Percentiles rank a stretch among this genome's conserved stretches.
Evolutionary conservation across 2,329 filamentous ascomycete genomes (phyloP).

Genomic region (Nectriaceae sp.): DNA sequence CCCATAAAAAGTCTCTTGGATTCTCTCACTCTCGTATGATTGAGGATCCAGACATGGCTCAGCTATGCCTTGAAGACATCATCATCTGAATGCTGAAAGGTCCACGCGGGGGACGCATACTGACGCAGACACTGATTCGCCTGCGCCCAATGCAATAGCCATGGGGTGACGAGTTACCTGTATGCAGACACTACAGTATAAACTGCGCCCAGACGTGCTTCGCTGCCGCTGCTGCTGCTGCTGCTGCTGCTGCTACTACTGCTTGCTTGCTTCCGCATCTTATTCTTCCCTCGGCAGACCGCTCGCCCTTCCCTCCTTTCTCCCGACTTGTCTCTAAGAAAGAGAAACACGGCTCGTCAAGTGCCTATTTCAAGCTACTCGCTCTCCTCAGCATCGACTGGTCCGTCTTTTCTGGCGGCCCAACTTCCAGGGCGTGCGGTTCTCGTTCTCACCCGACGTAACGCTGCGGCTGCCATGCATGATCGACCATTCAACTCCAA

Average conservation of each 20-base stretch:
- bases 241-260: too few relatives aligned
- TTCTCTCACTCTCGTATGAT: neutral
- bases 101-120: neutral
- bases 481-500: slow-evolving; percentile 31
- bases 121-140: slow-evolving; percentile 2
- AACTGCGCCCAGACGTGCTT: slow-evolving; percentile 25
- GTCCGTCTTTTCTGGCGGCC: slow-evolving; percentile 23
- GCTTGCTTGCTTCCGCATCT: slow-evolving; percentile 18
- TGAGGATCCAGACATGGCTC: neutral
- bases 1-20: neutral
- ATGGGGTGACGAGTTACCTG: too few relatives aligned
- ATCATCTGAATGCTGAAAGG: neutral
- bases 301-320: slow-evolving; percentile 11
- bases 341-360: neutral
- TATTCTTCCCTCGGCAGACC: slow-evolving; percentile 20
- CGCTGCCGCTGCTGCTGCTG: too few relatives aligned
- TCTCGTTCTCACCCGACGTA: slow-evolving; percentile 28
- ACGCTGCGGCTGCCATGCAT: slow-evolving; percentile 33
- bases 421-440: slow-evolving; percentile 27
- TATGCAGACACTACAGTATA: slow-evolving; percentile 21
- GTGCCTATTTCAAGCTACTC: slow-evolving; percentile 2
- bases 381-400: slow-evolving; percentile 1
- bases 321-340: slow-evolving; percentile 5
- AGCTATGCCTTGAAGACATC: neutral
- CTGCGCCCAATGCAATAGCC: slow-evolving; percentile 25